Conservation (phyloP, 495 filamentous ascomycete species). For the Penicillium psychrofluorescens region DNA sequence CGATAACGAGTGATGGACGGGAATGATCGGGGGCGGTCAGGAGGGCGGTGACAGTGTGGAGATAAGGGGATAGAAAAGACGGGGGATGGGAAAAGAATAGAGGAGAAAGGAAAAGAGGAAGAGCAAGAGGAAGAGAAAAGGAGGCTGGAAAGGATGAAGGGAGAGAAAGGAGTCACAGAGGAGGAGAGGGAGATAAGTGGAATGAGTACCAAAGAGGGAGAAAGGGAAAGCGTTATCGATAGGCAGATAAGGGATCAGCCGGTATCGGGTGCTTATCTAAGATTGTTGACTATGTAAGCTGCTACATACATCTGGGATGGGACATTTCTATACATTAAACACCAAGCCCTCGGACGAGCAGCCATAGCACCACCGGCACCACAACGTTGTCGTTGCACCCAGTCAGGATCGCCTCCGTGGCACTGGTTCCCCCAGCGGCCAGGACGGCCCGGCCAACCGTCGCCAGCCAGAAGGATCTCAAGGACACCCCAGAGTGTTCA, state of each 20-base stretch:
- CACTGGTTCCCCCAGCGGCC: constrained; percentile 74
- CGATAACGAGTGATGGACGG: constrained; percentile 30
- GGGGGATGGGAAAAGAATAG: neutral
- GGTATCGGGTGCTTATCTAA: constrained; percentile 8
- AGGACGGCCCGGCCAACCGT: constrained; percentile 51
- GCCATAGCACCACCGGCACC: constrained; percentile 91
- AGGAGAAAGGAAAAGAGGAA: neutral
- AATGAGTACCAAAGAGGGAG: neutral
- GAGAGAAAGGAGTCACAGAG: neutral
- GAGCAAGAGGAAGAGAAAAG: neutral
- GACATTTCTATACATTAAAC: constrained; percentile 38
- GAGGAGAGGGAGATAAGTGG: neutral
- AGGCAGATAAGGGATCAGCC: neutral
- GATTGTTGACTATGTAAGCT: neutral
- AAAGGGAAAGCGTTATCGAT: neutral
- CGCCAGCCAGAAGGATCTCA: constrained; percentile 20
- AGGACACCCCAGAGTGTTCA: too few relatives aligned
- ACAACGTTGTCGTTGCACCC: constrained; percentile 99
- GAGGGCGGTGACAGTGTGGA: constrained; percentile 19
- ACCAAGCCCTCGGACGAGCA: constrained; percentile 71
- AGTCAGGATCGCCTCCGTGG: constrained; percentile 91
- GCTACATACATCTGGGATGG: neutral
- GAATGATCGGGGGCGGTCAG: constrained; percentile 28
- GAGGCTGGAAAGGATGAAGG: neutral
- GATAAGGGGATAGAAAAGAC: neutral